phyloP scores from a whole-genome alignment of 306 rosid genomes.

The Parietaria judaica region DNA sequence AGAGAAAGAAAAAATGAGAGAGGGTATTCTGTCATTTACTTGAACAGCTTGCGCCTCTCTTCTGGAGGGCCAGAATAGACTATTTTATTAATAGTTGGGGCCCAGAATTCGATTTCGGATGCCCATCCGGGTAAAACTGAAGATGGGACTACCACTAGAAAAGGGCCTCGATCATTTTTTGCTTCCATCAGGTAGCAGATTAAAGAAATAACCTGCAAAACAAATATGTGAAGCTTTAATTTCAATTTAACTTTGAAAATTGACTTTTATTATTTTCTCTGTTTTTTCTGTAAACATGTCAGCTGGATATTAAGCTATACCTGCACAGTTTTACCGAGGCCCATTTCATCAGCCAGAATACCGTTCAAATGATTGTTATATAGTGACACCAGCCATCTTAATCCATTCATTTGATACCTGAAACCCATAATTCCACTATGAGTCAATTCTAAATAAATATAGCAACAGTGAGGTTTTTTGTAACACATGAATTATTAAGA shows the following conservation, averaged over 20 bases:
- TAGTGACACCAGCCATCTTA: constrained; percentile 94
- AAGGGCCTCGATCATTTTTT: constrained; percentile 96
- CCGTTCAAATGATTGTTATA: constrained; percentile 97
- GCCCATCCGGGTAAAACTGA: constrained; percentile 99
- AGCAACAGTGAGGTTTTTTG: background rate
- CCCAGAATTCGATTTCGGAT: constrained; percentile 91
- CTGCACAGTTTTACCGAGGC: constrained; percentile 99
- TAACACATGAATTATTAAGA: too few species aligned
- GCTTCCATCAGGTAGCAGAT: constrained; percentile 97
- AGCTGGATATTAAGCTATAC: constrained; percentile 30
- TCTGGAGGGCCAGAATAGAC: constrained; percentile 95
- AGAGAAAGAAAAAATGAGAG: constrained; percentile 2
- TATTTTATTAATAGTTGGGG: constrained; percentile 64
- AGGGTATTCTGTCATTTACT: constrained; percentile 43
- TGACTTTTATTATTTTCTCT: too few species aligned
- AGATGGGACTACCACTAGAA: constrained; percentile 97
- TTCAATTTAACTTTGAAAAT: too few species aligned
- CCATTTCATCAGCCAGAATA: constrained; percentile 99
- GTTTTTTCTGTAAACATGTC: background rate
- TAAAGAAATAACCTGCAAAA: constrained; percentile 75
- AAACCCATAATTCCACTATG: constrained; percentile 23
- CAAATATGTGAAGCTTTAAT: background rate
- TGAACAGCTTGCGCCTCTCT: constrained; percentile 87
- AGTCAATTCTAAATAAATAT: constrained; percentile 14
- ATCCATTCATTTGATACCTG: constrained; percentile 99